phyloP scores from a whole-genome alignment of 768 basidiomycete genomes.

The Leccinum arenicola region DNA sequence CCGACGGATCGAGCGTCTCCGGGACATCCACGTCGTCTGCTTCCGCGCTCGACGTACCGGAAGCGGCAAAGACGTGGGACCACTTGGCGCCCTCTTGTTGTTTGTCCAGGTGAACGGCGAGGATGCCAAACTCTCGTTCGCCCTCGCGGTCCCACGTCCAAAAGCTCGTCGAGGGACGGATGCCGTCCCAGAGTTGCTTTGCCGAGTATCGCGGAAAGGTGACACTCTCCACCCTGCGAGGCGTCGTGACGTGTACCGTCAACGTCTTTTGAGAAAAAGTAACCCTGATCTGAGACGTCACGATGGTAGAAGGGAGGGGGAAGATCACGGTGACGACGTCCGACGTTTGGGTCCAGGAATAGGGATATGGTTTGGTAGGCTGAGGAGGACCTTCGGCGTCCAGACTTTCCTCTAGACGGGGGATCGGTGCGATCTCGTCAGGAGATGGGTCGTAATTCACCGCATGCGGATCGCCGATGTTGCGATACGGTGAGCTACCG shows the following conservation, averaged over 20 bases:
- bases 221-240: slow-evolving; percentile 28
- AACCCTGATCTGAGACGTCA: slow-evolving; percentile 63
- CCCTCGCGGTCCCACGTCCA: slow-evolving; percentile 92
- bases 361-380: slow-evolving; percentile 64
- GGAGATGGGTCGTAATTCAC: slow-evolving; percentile 53
- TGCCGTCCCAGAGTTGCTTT: slow-evolving; percentile 74
- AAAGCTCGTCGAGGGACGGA: slow-evolving; percentile 75
- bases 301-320: slow-evolving; percentile 70
- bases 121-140: slow-evolving; percentile 60
- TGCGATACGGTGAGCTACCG: slow-evolving; percentile 55
- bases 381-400: slow-evolving; percentile 35
- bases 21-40: slow-evolving; percentile 65
- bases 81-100: slow-evolving; percentile 79
- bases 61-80: slow-evolving; percentile 76
- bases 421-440: slow-evolving; percentile 70
- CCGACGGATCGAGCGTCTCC: slow-evolving; percentile 86
- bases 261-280: slow-evolving; percentile 62
- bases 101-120: slow-evolving; percentile 88
- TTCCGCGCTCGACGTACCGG: slow-evolving; percentile 33
- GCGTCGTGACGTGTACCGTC: slow-evolving; percentile 55
- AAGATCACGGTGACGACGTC: slow-evolving; percentile 84
- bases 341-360: slow-evolving; percentile 89
- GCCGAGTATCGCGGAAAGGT: slow-evolving; percentile 57
- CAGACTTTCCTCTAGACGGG: slow-evolving; percentile 56
- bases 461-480: slow-evolving; percentile 31